A percentile compares a stretch with the other conserved stretches of the same genome.
Evolutionary conservation across 108 stramenopile genomes (phyloP).

Genomic region (Hondaea fermentalgiana): DNA sequence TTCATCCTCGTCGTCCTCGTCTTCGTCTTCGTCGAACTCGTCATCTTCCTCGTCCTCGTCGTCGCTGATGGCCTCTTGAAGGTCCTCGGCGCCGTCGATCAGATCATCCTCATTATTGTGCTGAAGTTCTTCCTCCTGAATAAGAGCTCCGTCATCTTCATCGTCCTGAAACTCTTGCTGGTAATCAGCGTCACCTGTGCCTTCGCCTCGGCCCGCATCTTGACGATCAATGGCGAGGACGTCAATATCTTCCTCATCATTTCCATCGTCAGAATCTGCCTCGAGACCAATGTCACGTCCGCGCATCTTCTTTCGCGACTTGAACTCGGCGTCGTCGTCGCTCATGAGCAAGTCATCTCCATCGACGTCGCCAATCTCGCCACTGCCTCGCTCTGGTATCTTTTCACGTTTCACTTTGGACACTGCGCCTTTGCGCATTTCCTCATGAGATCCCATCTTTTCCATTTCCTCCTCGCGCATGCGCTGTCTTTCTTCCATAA

Average conservation of each 20-base stretch:
- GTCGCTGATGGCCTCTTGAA: neutral
- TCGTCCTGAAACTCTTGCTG: constrained; percentile 8
- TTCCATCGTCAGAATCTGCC: neutral
- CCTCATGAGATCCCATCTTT: neutral
- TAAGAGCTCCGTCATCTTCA: neutral
- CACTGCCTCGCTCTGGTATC: neutral
- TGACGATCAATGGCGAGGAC: neutral
- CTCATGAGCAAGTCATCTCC: neutral
- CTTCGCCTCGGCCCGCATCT: neutral
- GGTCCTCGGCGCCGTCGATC: neutral
- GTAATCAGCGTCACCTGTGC: neutral
- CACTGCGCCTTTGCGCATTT: neutral
- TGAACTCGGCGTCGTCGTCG: neutral
- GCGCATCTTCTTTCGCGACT: neutral
- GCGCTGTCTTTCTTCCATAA: neutral
- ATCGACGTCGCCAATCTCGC: neutral
- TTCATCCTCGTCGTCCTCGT: neutral
- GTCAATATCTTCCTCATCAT: constrained; percentile 5
- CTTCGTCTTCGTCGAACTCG: neutral
- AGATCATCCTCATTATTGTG: neutral
- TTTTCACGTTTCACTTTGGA: neutral
- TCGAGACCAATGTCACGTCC: neutral
- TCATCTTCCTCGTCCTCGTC: constrained; percentile 1
- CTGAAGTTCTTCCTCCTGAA: neutral
- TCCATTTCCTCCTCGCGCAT: constrained; percentile 6